Evolutionary conservation across 208 protist species (phyloP), one percentile per base, ranked within the genome.

Genomic region (Lotmaria passim): DNA sequence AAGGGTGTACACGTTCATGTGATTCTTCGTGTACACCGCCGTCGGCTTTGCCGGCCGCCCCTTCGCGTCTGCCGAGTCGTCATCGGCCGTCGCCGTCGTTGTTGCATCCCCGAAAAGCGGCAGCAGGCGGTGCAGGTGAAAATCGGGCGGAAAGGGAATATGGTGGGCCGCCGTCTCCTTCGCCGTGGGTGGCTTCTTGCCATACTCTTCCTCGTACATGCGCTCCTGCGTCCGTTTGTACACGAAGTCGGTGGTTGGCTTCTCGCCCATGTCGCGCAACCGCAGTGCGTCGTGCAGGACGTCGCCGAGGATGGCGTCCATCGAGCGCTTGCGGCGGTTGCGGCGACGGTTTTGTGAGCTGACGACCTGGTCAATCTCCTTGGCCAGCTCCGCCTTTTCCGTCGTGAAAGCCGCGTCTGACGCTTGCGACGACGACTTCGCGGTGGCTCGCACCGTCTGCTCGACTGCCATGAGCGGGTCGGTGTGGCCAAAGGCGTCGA

Each of bases 201-300:
- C 90, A 67, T 93, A 89, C 78, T 93, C 83, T 69, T 81, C 87
- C 75, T 93, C 90, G 69, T 95, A 95, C 53, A 93, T 77, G 34
- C 87, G 82, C 68, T 95, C 87, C 75, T 92, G 90, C 11, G 87
- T 83, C 1, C 82, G 82, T 63, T 95, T 93, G 78, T 95, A 93
- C 11, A 95, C 77, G 73, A 95, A 95, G 65, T 95, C 87, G 7
- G 79, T 55, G 19, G 76, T 80, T 11, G 90, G 85, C 73, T 92
- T 90, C 60, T 93, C 73, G n/a, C 90, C 90, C 73, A 83, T 78
- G 72, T 95, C 90, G 7, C 90, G 87, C 78, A 93, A 21, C 33
- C 43, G 59, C 21, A 95, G 72, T 12, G 90, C 90, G 31, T 95
- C 90, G 75, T 95, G 78, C 63, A 95, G 59, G 38, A 95, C 86